Evolutionary conservation across 495 filamentous ascomycete species (phyloP), one percentile per base, ranked within the genome.

Genomic region (Daldinia caldariorum): DNA sequence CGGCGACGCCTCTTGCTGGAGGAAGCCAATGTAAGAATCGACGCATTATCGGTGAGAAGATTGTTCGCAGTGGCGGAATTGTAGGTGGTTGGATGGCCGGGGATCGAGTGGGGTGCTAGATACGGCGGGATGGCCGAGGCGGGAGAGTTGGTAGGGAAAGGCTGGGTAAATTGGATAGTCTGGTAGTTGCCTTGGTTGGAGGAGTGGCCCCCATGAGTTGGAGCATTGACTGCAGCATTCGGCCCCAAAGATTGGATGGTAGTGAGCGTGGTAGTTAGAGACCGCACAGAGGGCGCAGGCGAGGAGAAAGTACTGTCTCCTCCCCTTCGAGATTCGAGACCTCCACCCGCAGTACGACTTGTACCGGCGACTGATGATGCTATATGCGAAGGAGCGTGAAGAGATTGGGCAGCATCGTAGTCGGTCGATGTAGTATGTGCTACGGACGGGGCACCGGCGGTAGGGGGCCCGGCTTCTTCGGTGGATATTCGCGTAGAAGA

Each of bases 1-100:
- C 95, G 85, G 18, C 95, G 91, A 49, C 92, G 90, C 31, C 91
- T 88, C 77, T 97, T 97, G 20, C 94, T 97, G 0, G 94, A 97
- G 6, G 94, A 97, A 1, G 95, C 95, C n/a, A 99, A 86, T 0
- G 95, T 99, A 29, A 99, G 86, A 63, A 98, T 94, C 16, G 94
- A 97, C 0, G 95, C 95, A 76, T 99, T 94, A 75, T 99, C 95
- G 7, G 92, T 96, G 26, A 97, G 82, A 13, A 95, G 84, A 76
- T 94, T 94, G 80, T 97, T 97, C 47, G 95, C 95, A 0, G 93
- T 97, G 0, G 94, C 95, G 4, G 88, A 88, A 64, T 82, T 89
- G 79, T 99, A 99, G 4, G 94, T 97, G 34, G 89, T 86, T 0
- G 92, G 92, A 71, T 94, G 86, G 22, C 87, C 86, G 6, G 78